Conservation (phyloP, 106 monocot species). For the Acorus gramineus region DNA sequence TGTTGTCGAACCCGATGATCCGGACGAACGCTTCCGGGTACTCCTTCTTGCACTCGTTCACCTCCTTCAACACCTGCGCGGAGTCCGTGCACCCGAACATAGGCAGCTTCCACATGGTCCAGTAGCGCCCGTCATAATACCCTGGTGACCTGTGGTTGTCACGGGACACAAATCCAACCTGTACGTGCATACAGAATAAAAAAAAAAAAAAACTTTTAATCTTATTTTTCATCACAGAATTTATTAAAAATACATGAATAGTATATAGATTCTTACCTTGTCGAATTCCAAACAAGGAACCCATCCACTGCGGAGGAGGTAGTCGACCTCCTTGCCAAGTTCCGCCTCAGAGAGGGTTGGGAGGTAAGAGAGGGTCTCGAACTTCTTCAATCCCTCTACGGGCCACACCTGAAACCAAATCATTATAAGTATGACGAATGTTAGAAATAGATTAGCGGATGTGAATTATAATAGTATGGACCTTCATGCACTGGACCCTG, state of each 20-base stretch:
- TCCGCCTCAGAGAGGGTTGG: slow-evolving; percentile 18
- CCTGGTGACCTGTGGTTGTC: slow-evolving; percentile 37
- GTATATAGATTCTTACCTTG: slow-evolving; percentile 11
- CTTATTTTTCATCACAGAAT: too few relatives aligned
- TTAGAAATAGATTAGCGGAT: too few relatives aligned
- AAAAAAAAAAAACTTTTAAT: too few relatives aligned
- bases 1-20: slow-evolving; percentile 61
- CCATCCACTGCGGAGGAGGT: slow-evolving; percentile 37
- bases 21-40: slow-evolving; percentile 30
- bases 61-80: slow-evolving; percentile 31
- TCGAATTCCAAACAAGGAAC: slow-evolving; percentile 57
- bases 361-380: slow-evolving; percentile 70
- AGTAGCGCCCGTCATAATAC: slow-evolving; percentile 69
- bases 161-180: slow-evolving; percentile 45
- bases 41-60: slow-evolving; percentile 34
- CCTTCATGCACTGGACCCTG: slow-evolving; percentile 56
- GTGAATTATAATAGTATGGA: neutral
- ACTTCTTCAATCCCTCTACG: slow-evolving; percentile 48
- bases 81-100: slow-evolving; percentile 62
- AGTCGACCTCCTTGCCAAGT: slow-evolving; percentile 46
- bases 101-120: slow-evolving; percentile 76
- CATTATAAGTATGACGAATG: neutral
- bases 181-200: too few relatives aligned
- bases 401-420: slow-evolving; percentile 45
- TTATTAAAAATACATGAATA: too few relatives aligned